These are phyloP conservation scores for Phytophthora aleatoria DNA, from an alignment of 352 stramenopile genomes.

Conservation along the genomic window DNA sequence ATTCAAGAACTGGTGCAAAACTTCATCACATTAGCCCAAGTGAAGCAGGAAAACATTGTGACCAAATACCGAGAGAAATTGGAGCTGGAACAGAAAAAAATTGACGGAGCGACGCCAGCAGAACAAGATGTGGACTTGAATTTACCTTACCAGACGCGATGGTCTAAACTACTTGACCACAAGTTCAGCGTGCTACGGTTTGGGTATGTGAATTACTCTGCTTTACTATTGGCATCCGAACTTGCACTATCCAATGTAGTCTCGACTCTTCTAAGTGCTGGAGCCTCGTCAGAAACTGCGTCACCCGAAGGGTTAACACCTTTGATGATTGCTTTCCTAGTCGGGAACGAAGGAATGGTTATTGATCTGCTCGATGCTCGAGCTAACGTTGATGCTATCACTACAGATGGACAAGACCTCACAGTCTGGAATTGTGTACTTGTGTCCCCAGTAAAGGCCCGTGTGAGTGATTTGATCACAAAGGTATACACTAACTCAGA, in stretches of 20 bases:
- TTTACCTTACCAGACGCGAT: conserved; percentile 38
- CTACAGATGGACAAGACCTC: conserved; percentile 49
- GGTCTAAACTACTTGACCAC: conserved; percentile 51
- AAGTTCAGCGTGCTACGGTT: conserved; percentile 50
- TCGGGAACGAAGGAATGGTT: conserved; percentile 43
- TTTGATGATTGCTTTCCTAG: conserved; percentile 67
- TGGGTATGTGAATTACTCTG: conserved; percentile 51
- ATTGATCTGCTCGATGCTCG: conserved; percentile 34
- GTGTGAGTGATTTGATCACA: conserved; percentile 22
- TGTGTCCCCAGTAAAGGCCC: conserved; percentile 31
- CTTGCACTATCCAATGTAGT: conserved; percentile 40
- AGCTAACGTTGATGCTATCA: conserved; percentile 64
- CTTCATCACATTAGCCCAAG: conserved; percentile 38
- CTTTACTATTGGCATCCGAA: conserved; percentile 61
- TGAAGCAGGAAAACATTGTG: conserved; percentile 21
- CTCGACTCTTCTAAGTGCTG: conserved; percentile 42
- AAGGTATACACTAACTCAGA: conserved; percentile 12
- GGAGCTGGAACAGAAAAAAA: conserved; percentile 1
- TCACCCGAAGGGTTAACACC: conserved; percentile 47
- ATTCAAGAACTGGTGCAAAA: conserved; percentile 34
- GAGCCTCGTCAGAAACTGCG: conserved; percentile 36
- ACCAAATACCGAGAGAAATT: conserved; percentile 20
- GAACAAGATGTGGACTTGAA: conserved; percentile 3
- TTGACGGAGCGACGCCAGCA: neutral
- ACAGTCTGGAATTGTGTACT: conserved; percentile 64